Evolutionary conservation across 1,284 basidiomycete genomes (phyloP).

Genomic region (Apiotrichum gracile): DNA sequence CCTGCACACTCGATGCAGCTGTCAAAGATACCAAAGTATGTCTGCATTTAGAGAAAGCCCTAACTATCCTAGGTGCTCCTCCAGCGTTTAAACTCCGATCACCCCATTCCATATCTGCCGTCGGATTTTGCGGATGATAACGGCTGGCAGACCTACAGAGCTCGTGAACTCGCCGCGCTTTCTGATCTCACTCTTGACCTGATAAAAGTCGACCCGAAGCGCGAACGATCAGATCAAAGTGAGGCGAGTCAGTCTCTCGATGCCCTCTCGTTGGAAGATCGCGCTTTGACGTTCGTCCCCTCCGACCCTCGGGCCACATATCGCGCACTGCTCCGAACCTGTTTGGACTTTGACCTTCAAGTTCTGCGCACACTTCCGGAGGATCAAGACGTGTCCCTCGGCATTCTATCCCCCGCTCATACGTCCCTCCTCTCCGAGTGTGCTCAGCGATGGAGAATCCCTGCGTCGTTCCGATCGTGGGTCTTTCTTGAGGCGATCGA

Average conservation of each 20-base stretch:
- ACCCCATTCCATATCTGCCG: constrained; percentile 73
- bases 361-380: constrained; percentile 86
- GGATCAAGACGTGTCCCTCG: constrained; percentile 90
- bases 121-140: constrained; percentile 78
- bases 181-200: constrained; percentile 46
- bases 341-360: constrained; percentile 80
- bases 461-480: constrained; percentile 67
- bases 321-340: constrained; percentile 72
- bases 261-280: constrained; percentile 19
- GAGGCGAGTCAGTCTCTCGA: constrained; percentile 62
- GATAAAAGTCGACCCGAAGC: constrained; percentile 15
- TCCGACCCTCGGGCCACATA: constrained; percentile 81
- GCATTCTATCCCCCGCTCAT: constrained; percentile 78
- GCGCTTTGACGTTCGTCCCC: constrained; percentile 65
- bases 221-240: constrained; percentile 1
- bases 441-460: constrained; percentile 81
- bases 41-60: constrained; percentile 4
- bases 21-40: constrained; percentile 72
- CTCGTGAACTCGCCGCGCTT: constrained; percentile 73
- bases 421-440: constrained; percentile 81
- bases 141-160: constrained; percentile 78
- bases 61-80: constrained; percentile 62
- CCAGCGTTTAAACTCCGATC: constrained; percentile 81
- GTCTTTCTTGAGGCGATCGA: constrained; percentile 84
- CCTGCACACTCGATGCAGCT: constrained; percentile 58